phyloP scores from a whole-genome alignment of 176 grass and related monocot species.

The Oryza brachyantha region DNA sequence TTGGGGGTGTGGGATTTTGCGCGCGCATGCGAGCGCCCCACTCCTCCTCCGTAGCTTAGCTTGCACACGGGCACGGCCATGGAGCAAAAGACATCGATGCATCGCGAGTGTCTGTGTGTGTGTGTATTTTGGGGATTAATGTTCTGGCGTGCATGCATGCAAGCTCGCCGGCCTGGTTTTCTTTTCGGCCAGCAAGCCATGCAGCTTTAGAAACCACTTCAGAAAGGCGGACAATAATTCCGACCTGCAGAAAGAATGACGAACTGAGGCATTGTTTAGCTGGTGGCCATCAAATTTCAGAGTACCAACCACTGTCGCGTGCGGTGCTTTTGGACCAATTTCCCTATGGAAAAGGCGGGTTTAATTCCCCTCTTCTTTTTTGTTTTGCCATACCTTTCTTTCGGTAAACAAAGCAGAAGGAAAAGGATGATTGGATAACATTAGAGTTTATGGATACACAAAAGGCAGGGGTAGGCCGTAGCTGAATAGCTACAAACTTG shows the following conservation, averaged over 20 bases:
- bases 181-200: conserved; percentile 12
- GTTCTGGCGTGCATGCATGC: background rate
- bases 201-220: conserved; percentile 42
- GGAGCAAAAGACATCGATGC: background rate
- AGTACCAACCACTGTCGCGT: conserved; percentile 44
- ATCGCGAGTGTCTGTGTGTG: background rate
- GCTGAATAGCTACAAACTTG: conserved; percentile 19
- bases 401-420: background rate
- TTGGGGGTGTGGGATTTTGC: background rate
- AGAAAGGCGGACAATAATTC: conserved; percentile 44
- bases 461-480: conserved; percentile 3
- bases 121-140: conserved; percentile 1
- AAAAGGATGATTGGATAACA: conserved; percentile 5
- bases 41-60: conserved; percentile 26
- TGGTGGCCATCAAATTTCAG: conserved; percentile 12
- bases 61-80: background rate
- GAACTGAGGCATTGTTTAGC: conserved; percentile 21
- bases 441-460: background rate
- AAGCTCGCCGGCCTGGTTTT: background rate
- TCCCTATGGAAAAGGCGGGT: background rate
- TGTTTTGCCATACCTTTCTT: conserved; percentile 4
- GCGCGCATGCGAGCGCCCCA: conserved; percentile 34
- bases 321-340: conserved; percentile 38
- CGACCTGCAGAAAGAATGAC: background rate
- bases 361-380: background rate